Base-by-base conservation (phyloP, 2,329 filamentous ascomycete genomes). In the Aspergillus neoniger region DNA sequence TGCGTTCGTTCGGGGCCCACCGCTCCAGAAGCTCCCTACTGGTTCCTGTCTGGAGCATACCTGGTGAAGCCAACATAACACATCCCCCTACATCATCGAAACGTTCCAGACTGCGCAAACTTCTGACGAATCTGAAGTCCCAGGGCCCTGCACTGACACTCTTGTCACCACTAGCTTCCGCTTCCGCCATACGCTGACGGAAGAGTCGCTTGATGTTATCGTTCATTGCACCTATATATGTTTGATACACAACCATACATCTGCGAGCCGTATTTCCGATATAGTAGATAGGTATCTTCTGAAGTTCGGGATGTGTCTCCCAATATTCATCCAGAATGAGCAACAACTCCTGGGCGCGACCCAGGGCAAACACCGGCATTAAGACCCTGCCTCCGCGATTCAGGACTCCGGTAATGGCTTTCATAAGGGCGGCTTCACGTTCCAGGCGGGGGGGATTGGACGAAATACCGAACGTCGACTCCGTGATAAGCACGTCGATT, bases 181-280 rank as follows among this genome's bases (percentile, higher is more conserved):
- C 91, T 74, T 96, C 92, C 4, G 91, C 92, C 87, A 96, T 96
- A 51, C 92, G 88, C 76, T 96, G 92, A 56, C 90, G 85, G 77
- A 97, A 97, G n/a, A 96, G 85, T 10, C 91, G 87, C 76, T 96
- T 97, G 81, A 99, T 98, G 70, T 97, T 98, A 72, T 98, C 94
- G 74, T 99, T 99, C 95, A 99, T 99, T 58, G 93, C 92, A 52
- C 93, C 92, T 52, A 98, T 92, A 71, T 98, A 99, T 1, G 95
- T 99, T 75, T 98, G 95, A 74, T 99, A 99, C 3, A 98, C 92
- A 30, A 97, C 86, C 95, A 99, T 99, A 79, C 95, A 99, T 77
- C 96, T 95, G 64, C 94, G 84, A 1, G 95, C 95, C 44, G 98
- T 86, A 70, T 96, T 96, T 70, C 91, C 95, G 57, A 96, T 96